These are phyloP conservation scores for Fusarium sp. DNA, from an alignment of 2,329 filamentous ascomycete genomes.

Conservation along the genomic window DNA sequence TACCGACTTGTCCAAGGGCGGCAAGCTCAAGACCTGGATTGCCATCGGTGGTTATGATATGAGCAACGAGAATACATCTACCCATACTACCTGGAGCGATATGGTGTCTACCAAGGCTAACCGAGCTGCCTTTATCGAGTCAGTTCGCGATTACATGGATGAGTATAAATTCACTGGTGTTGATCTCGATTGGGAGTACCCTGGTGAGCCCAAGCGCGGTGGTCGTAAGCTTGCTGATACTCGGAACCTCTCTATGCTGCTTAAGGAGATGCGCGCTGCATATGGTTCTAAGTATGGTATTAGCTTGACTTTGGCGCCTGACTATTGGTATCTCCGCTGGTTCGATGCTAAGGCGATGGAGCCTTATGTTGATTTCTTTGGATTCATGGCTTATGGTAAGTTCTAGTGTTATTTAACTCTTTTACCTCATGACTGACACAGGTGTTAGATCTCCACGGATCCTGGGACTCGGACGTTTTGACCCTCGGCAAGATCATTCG, in stretches of 20 bases:
- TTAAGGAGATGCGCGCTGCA: constrained; percentile 48
- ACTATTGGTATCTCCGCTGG: constrained; percentile 52
- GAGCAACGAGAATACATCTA: constrained; percentile 45
- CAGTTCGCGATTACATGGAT: constrained; percentile 36
- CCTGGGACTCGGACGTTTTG: constrained; percentile 51
- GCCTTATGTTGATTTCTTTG: constrained; percentile 50
- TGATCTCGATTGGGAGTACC: constrained; percentile 61
- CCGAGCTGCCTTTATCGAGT: constrained; percentile 51
- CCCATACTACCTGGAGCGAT: constrained; percentile 43
- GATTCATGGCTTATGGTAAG: constrained; percentile 51
- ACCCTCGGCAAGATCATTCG: constrained; percentile 46
- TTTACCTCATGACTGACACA: neutral
- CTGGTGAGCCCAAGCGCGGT: constrained; percentile 48
- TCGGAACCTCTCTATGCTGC: constrained; percentile 48
- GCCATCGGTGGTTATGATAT: constrained; percentile 55
- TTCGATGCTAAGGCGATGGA: constrained; percentile 52
- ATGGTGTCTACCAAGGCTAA: constrained; percentile 40
- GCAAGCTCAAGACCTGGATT: constrained; percentile 49
- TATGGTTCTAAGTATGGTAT: constrained; percentile 51
- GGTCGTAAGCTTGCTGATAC: constrained; percentile 48
- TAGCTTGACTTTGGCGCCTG: constrained; percentile 49
- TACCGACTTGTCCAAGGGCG: constrained; percentile 5
- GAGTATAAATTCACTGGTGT: constrained; percentile 47
- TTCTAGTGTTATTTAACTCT: rapidly evolving
- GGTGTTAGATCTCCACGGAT: constrained; percentile 49